Base-by-base conservation (phyloP, 805 yeast species). In the Saccharomycopsis babjevae region DNA sequence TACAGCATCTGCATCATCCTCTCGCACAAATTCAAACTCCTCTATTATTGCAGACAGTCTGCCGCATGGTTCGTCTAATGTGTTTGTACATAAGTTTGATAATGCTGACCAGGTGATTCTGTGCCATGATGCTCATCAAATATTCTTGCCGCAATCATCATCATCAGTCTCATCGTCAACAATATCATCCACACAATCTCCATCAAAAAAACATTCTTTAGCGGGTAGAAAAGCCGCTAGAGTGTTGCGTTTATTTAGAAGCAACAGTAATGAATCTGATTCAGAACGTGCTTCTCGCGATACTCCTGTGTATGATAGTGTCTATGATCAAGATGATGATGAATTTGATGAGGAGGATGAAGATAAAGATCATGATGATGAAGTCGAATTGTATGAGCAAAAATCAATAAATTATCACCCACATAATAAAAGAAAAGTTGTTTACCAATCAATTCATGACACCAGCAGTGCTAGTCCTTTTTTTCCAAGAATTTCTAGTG, bases 211-310 rank as follows among this genome's bases (percentile, higher is more conserved):
- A 25, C 50, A 20, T 56, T 39, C 56, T 11, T 52, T 60, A 20
- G 63, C 59, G 1, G 63, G 63, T 6, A 40, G 63, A 54, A 61
- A 61, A 57, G 85, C 85, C 0, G 85, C 86, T 13, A 74, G 79
- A 58, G 79, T 85, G 1, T 70, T 83, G 28, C 72, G 86, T 54
- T 70, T 84, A 15, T 84, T 84, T 67, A 74, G 82, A 60, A 69
- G 70, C 20, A 76, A 70, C 32, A 68, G 72, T 32, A 58, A 54
- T 16, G 56, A 57, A 34, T 59, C 62, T 8, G 50, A 50, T 15
- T 11, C 30, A 20, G 57, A 57, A 22, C 10, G 34, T 10, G 16
- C 32, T 11, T 46, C 52, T 10, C 52, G 28, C 7, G 52, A 20
- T 22, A 16, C 52, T 8, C 13, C 52, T 46, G 28, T 46, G 6